A percentile compares a stretch with the other conserved stretches of the same genome.
These are phyloP conservation scores for Barnettozyma populi DNA, from an alignment of 805 yeast genomes.

Conservation along the genomic window DNA sequence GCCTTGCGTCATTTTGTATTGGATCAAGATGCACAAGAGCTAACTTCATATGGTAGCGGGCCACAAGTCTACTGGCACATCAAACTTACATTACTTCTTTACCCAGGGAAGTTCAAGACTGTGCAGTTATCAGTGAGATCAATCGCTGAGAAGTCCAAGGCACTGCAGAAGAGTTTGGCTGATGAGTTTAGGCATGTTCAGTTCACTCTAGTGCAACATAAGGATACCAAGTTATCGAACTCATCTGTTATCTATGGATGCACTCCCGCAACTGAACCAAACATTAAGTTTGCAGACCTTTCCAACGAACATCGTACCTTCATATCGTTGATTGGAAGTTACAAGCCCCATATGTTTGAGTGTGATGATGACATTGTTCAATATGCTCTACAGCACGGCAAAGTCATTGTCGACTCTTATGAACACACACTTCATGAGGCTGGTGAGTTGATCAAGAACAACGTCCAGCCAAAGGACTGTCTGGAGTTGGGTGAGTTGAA, in stretches of 20 bases:
- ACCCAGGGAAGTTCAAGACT: constrained; percentile 30
- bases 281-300: constrained; percentile 33
- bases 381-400: constrained; percentile 31
- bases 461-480: constrained; percentile 33
- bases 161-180: constrained; percentile 24
- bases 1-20: constrained; percentile 35
- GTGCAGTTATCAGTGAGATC: constrained; percentile 44
- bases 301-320: constrained; percentile 30
- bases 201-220: constrained; percentile 21
- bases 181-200: constrained; percentile 26
- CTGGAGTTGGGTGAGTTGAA: constrained; percentile 42
- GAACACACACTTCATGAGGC: constrained; percentile 55
- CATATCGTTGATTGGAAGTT: constrained; percentile 60
- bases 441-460: constrained; percentile 54
- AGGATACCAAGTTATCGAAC: constrained; percentile 26
- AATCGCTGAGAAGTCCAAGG: constrained; percentile 31
- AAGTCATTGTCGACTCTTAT: constrained; percentile 54
- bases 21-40: constrained; percentile 22
- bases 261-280: constrained; percentile 49
- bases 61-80: constrained; percentile 64
- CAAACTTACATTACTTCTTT: constrained; percentile 36
- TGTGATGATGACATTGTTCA: constrained; percentile 41
- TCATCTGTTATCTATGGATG: constrained; percentile 54
- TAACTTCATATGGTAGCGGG: constrained; percentile 54
- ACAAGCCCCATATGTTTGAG: constrained; percentile 64